Evolutionary conservation across 768 basidiomycete genomes (phyloP).

Genomic region (Chlorophyllum brunneum): DNA sequence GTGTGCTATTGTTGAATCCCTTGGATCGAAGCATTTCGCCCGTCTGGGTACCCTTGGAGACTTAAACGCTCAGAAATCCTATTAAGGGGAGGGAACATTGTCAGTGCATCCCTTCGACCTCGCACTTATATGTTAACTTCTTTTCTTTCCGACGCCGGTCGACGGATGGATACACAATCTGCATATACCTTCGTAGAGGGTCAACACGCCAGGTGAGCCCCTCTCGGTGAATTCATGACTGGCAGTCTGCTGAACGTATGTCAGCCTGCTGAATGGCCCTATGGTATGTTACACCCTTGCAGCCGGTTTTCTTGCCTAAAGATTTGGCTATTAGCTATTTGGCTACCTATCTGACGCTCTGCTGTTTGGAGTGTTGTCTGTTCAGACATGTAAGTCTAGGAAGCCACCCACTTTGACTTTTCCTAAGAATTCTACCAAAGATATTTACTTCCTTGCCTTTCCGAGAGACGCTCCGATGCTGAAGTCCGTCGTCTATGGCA

Average conservation of each 20-base stretch:
- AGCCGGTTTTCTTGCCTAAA: neutral
- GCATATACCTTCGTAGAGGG: neutral
- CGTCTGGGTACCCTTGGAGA: no score
- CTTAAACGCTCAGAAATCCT: no score
- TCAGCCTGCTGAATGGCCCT: neutral
- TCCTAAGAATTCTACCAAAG: no score
- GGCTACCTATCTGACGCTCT: neutral
- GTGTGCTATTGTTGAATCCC: no score
- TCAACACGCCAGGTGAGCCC: neutral
- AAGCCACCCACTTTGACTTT: no score
- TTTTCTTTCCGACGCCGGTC: no score
- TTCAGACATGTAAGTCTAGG: neutral
- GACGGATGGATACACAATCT: no score
- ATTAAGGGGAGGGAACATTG: no score
- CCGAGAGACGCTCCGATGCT: neutral
- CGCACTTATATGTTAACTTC: no score
- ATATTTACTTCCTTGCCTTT: neutral
- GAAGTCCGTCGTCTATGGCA: neutral
- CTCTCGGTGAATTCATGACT: no score
- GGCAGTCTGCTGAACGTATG: neutral
- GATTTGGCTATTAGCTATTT: neutral
- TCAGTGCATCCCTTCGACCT: no score
- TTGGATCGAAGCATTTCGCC: no score
- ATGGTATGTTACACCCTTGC: neutral
- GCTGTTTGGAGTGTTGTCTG: neutral